Evolutionary conservation across 345 rosid genomes (phyloP), one percentile per base, ranked within the genome.

Genomic region (Laguncularia racemosa): DNA sequence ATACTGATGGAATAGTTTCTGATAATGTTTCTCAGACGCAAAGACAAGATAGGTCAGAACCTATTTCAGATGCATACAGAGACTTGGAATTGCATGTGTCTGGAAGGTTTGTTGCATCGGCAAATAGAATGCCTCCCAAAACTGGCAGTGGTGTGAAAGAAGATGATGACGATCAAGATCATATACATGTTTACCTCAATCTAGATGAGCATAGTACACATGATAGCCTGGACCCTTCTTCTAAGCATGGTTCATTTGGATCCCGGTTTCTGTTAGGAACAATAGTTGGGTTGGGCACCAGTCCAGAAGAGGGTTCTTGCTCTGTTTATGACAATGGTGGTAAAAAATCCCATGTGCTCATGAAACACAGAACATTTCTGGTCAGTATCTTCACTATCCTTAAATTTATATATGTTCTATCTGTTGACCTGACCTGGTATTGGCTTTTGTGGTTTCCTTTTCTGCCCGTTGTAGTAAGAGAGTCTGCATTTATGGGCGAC

Each of bases 361-460:
- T 86, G 89, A 92, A 88, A 72, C 95, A 89, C 63, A 85, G 98
- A 69, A 89, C 96, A 56, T 76, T 89, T 65, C 76, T 92, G 95
- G 97, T 91, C 65, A 67, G 95, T 86, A 95, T 86, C 67, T 68
- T 90, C 83, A 60, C 64, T 33, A 48, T 33, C 16, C 17, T 67
- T 61, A 74, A 61, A 70, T 46, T 20, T 57, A n/a, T 68, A 55
- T 59, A 16, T 57, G 33, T 65, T 44, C 20, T n/a, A 23, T 59
- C 33, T 53, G 28, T 46, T 56, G 28, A 23, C 28, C 5, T 56
- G 28, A 23, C 28, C 5, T 23, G 28, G 62, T 63, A 19, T 45
- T 46, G 52, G 57, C 48, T 50, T n/a, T 58, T 43, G 19, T 65
- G 50, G 53, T 64, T 15, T 62, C 46, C 14, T 50, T 65, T 46